Conservation (phyloP, 2,329 filamentous ascomycete genomes). For the Diaporthe velutina region DNA sequence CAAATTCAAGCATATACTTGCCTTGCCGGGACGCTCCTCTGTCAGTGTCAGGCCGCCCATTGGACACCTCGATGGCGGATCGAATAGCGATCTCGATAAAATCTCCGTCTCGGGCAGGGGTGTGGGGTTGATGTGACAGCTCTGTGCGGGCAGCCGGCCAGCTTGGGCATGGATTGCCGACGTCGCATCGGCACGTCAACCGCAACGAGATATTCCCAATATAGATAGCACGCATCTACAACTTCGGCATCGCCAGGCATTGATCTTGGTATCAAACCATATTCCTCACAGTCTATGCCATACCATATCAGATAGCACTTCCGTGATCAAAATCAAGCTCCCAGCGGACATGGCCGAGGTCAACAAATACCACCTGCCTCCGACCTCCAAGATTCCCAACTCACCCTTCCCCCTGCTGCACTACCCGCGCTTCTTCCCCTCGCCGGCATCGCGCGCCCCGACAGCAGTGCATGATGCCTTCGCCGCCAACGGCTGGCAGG, state of each 20-base stretch:
- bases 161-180: background rate
- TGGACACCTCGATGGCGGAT: constrained; percentile 4
- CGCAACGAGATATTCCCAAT: background rate
- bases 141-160: background rate
- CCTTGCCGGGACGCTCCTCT: background rate
- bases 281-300: background rate
- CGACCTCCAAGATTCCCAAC: constrained; percentile 62
- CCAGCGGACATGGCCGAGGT: constrained; percentile 47
- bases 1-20: background rate
- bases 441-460: constrained; percentile 40
- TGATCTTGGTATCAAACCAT: constrained; percentile 7
- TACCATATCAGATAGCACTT: background rate
- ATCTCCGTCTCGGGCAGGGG: constrained; percentile 17
- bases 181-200: constrained; percentile 20
- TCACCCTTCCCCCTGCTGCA: constrained; percentile 66
- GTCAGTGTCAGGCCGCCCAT: background rate
- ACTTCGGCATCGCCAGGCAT: background rate
- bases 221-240: background rate
- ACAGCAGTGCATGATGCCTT: constrained; percentile 57
- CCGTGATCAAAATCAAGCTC: background rate
- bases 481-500: constrained; percentile 62
- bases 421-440: constrained; percentile 58
- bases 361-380: constrained; percentile 55
- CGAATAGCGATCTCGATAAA: constrained; percentile 10
- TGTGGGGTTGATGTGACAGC: constrained; percentile 21